Evolutionary conservation across 2,329 filamentous ascomycete species (phyloP).

Genomic region (Parastagonospora nodorum): DNA sequence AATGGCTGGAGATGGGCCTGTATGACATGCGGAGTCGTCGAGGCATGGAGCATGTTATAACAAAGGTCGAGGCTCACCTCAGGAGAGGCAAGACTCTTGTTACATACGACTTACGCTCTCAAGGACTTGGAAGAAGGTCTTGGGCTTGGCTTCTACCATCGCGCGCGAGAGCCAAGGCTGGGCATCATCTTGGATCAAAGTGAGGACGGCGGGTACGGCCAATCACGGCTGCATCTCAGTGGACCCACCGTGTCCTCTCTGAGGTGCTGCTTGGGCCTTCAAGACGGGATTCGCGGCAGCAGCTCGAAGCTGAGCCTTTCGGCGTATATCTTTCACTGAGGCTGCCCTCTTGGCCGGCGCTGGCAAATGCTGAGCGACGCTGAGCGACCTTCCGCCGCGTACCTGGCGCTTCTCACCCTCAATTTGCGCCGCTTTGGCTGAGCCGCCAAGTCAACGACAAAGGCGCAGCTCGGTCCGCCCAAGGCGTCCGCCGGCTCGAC

Average conservation of each 20-base stretch:
- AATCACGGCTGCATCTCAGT: constrained; percentile 21
- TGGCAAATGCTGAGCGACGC: constrained; percentile 11
- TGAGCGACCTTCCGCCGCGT: constrained; percentile 9
- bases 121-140: constrained; percentile 39
- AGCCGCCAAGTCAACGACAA: constrained; percentile 20
- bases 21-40: constrained; percentile 22
- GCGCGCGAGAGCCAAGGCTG: constrained; percentile 27
- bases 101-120: constrained; percentile 37
- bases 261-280: constrained; percentile 25
- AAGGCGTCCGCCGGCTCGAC: constrained; percentile 23
- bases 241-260: constrained; percentile 3
- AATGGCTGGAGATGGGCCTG: constrained; percentile 22
- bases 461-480: constrained; percentile 19
- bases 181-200: constrained; percentile 28
- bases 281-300: constrained; percentile 38
- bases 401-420: background rate
- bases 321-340: constrained; percentile 1
- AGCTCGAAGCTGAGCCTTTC: constrained; percentile 7
- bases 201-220: constrained; percentile 17
- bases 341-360: constrained; percentile 11
- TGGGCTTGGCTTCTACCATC: constrained; percentile 36
- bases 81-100: constrained; percentile 42
- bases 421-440: background rate
- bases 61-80: constrained; percentile 31
- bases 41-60: constrained; percentile 44